phyloP scores from a whole-genome alignment of 164 flowering plant species.

The Macadamia tetraphylla region DNA sequence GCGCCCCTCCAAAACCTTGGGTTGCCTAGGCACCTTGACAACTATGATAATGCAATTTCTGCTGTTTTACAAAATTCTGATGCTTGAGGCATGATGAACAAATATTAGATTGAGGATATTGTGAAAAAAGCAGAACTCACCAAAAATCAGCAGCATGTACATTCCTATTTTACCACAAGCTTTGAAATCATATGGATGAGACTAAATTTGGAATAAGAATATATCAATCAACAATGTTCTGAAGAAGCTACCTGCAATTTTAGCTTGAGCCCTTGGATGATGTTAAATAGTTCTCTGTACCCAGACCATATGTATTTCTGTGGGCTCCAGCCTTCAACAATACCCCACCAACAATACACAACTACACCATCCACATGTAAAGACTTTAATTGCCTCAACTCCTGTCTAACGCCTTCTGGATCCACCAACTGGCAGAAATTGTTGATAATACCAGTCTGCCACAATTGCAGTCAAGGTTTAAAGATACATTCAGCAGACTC shows the following conservation, averaged over 20 bases:
- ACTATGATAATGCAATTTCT: no score
- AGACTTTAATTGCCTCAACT: slow-evolving; percentile 61
- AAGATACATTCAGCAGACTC: not conserved
- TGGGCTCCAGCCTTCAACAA: slow-evolving; percentile 76
- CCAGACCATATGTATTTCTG: slow-evolving; percentile 85
- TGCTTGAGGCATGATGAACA: not conserved
- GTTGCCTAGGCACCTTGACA: no score
- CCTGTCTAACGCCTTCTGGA: slow-evolving; percentile 58
- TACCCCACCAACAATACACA: slow-evolving; percentile 93
- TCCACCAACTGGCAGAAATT: slow-evolving; percentile 69
- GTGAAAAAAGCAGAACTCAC: not conserved
- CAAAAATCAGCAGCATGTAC: slow-evolving; percentile 2
- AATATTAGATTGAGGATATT: not conserved
- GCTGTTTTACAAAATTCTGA: not conserved
- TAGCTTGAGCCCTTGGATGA: slow-evolving; percentile 54
- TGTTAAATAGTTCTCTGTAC: slow-evolving; percentile 63
- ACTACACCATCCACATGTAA: slow-evolving; percentile 72
- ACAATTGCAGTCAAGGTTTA: slow-evolving; percentile 12
- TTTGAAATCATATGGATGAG: not conserved
- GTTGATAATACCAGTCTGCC: slow-evolving; percentile 61
- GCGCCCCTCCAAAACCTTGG: no score
- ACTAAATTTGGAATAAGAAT: not conserved
- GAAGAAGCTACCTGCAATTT: slow-evolving; percentile 53
- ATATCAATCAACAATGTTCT: not conserved
- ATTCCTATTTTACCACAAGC: not conserved